Evolutionary conservation across 2,329 filamentous ascomycete species (phyloP).

Genomic region (Cladobotryum mycophilum): DNA sequence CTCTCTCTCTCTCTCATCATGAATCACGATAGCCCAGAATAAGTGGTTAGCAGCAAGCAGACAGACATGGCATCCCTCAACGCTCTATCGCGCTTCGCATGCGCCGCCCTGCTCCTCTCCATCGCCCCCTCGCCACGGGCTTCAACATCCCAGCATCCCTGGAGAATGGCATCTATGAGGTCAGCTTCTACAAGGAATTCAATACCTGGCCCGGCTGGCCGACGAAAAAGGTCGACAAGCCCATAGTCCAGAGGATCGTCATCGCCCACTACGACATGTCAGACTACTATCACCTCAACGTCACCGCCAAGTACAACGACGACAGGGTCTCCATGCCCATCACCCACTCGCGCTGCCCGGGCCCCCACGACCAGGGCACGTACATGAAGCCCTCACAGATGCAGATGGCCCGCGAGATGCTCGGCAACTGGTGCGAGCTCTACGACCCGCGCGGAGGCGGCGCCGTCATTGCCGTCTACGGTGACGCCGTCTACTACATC

Average conservation of each 20-base stretch:
- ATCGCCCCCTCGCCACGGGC: neutral
- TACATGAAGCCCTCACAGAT: neutral
- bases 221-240: too few species aligned
- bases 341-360: neutral
- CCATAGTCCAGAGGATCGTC: too few species aligned
- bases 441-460: neutral
- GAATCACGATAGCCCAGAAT: neutral
- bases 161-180: neutral
- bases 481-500: constrained; percentile 5
- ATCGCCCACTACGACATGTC: constrained; percentile 2
- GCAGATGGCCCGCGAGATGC: constrained; percentile 3
- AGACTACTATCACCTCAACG: neutral
- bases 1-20: neutral
- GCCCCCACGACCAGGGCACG: neutral
- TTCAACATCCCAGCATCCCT: neutral
- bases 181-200: neutral
- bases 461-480: constrained; percentile 5
- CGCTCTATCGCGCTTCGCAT: too few species aligned
- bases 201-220: too few species aligned
- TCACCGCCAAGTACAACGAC: constrained; percentile 1
- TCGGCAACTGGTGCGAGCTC: constrained; percentile 10
- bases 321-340: neutral
- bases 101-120: too few species aligned
- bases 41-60: too few species aligned
- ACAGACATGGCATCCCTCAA: too few species aligned